phyloP scores from a whole-genome alignment of 1,284 basidiomycete species.

The Hypsizygus ulmarius region DNA sequence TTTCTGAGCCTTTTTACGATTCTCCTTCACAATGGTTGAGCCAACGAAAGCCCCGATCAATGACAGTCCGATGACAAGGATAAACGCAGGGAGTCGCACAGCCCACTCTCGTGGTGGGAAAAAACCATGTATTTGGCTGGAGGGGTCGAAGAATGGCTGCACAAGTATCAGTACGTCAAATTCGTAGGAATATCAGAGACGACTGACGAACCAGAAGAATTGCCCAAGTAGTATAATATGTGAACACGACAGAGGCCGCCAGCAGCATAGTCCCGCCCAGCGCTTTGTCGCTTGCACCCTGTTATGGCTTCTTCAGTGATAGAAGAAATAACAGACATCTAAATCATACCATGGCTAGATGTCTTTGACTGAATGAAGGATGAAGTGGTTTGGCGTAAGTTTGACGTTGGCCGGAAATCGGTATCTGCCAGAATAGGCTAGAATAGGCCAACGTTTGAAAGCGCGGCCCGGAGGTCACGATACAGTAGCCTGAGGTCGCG shows the following conservation, averaged over 20 bases:
- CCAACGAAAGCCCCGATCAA: constrained; percentile 80
- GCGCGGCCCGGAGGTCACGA: too few species aligned
- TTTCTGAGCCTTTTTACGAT: constrained; percentile 60
- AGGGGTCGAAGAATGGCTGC: constrained; percentile 77
- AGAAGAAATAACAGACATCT: neutral
- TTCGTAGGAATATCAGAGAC: neutral
- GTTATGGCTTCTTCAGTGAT: constrained; percentile 6
- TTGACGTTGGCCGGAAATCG: too few species aligned
- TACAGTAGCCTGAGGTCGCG: too few species aligned
- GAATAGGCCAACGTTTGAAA: too few species aligned
- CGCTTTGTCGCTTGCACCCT: constrained; percentile 81
- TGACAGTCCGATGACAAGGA: constrained; percentile 76
- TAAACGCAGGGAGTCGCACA: constrained; percentile 77
- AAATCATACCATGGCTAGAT: constrained; percentile 21
- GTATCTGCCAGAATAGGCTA: too few species aligned
- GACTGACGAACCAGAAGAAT: constrained; percentile 69
- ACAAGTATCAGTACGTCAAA: constrained; percentile 4
- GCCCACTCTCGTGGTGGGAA: constrained; percentile 94
- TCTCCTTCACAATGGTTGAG: constrained; percentile 73
- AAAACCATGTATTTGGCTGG: constrained; percentile 69
- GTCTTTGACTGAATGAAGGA: neutral
- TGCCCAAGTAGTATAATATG: constrained; percentile 91
- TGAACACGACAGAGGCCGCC: constrained; percentile 73
- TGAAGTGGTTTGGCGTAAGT: too few species aligned
- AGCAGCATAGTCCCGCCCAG: constrained; percentile 81